Percentiles rank a stretch among this genome's conserved stretches.
Evolutionary conservation across 208 protist genomes (phyloP).

Genomic region (Wallacemonas rigidus): DNA sequence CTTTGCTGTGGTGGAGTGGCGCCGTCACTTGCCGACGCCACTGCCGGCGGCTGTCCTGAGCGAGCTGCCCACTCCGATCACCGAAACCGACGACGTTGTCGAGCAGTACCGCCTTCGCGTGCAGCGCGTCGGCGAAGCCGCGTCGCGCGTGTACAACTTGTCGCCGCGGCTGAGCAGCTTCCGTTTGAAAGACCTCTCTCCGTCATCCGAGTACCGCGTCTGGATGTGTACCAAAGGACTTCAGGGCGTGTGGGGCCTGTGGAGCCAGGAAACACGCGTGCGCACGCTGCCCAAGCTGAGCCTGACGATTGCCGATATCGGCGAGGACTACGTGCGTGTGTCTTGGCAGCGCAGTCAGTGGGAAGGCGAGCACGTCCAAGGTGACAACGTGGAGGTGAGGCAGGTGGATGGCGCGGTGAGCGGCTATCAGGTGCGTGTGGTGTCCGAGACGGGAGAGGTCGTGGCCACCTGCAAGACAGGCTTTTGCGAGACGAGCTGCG

Average conservation of each 20-base stretch:
- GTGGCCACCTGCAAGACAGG: conserved; percentile 56
- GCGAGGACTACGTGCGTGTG: conserved; percentile 91
- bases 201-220: conserved; percentile 88
- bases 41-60: conserved; percentile 1
- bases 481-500: conserved; percentile 66
- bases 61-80: conserved; percentile 29
- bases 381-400: conserved; percentile 49
- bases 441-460: conserved; percentile 54
- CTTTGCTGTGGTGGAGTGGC: conserved; percentile 92
- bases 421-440: conserved; percentile 86
- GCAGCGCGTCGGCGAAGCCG: conserved; percentile 67
- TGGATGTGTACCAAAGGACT: conserved; percentile 86
- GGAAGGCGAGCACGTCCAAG: conserved; percentile 42
- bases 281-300: conserved; percentile 89
- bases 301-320: conserved; percentile 74
- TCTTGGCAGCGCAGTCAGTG: conserved; percentile 78
- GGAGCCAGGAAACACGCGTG: conserved; percentile 89
- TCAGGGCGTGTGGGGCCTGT: conserved; percentile 91
- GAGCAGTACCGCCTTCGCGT: conserved; percentile 90
- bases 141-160: conserved; percentile 77
- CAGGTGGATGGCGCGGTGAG: conserved; percentile 87
- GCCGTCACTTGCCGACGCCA: conserved; percentile 71
- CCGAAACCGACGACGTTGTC: conserved; percentile 77
- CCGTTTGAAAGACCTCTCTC: conserved; percentile 74
- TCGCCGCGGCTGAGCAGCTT: conserved; percentile 82